Evolutionary conservation across 2,329 filamentous ascomycete species (phyloP), one percentile per base, ranked within the genome.

Genomic region (Hirsutella rhossiliensis): DNA sequence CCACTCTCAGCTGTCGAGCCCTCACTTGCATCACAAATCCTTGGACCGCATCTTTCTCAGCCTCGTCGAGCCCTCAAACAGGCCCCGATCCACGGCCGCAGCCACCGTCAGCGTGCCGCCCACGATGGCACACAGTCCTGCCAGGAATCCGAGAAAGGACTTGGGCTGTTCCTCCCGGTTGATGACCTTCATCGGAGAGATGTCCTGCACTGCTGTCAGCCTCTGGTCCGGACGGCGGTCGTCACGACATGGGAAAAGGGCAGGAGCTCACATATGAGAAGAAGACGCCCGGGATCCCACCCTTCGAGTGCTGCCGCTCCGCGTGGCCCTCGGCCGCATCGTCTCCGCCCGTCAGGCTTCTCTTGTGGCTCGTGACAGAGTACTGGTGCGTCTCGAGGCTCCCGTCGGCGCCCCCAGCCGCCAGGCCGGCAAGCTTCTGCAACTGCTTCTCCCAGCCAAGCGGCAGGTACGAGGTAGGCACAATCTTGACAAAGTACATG

Each of bases 401-500:
- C 50, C 88, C 89, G 50, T 83, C 76, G 29, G 71, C 63, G 40
- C 75, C 68, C 40, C 81, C 71, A 43, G 75, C 65, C 42, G 65
- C 52, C 6, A 57, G 51, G 32, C 54, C 52, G 11, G 51, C 50
- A 12, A 58, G 46, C 44, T 53, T 51, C 40, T 56, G 53, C 42
- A 61, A 57, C 47, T 72, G 73, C 55, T 79, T 78, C 59, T 88
- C 82, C 87, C 87, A 94, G 50, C 88, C 88, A 2, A 98, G 75
- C 3, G 92, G 88, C 23, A 97, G 75, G 62, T 97, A 98, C 1
- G 88, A 90, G 2, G 92, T 98, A 3, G 86, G 87, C 29, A 98
- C 92, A 45, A 98, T 92, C 73, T 98, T 98, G 65, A 98, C 75
- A 65, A 98, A 98, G 72, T 98, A 98, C 87, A 97, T 95, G 65